These are phyloP conservation scores for Boeremia lycopersici DNA, from an alignment of 2,329 filamentous ascomycete species.

Conservation along the genomic window DNA sequence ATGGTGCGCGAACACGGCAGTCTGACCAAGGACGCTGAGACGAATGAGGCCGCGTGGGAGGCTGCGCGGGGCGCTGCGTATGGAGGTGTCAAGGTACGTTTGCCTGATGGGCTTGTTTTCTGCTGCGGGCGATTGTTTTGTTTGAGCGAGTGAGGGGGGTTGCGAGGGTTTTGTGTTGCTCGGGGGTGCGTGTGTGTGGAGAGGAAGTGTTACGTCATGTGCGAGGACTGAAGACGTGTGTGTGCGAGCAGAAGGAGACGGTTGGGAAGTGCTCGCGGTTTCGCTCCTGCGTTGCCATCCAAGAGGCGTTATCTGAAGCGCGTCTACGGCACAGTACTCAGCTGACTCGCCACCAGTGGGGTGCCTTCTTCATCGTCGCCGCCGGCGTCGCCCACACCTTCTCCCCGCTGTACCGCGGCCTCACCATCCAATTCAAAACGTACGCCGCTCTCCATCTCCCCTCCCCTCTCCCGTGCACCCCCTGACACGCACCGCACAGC, in stretches of 20 bases:
- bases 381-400: constrained; percentile 67
- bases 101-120: not conserved
- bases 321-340: not conserved
- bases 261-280: too few relatives aligned
- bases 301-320: too few relatives aligned
- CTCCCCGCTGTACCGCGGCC: constrained; percentile 73
- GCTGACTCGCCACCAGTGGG: constrained; percentile 61
- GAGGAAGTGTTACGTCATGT: too few relatives aligned
- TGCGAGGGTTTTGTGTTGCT: not conserved
- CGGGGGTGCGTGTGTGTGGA: too few relatives aligned
- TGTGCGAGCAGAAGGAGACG: too few relatives aligned
- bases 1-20: constrained; percentile 60
- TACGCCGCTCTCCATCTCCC: constrained; percentile 2
- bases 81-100: constrained; percentile 67
- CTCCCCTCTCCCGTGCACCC: not conserved
- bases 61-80: constrained; percentile 69
- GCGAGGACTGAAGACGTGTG: too few relatives aligned
- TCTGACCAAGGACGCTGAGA: constrained; percentile 67
- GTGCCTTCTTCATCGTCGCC: constrained; percentile 66
- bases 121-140: not conserved
- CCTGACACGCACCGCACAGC: constrained; percentile 50
- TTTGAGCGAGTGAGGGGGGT: not conserved
- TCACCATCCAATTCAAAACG: constrained; percentile 47
- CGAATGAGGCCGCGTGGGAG: constrained; percentile 72
- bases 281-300: too few relatives aligned